These are phyloP conservation scores for Colletotrichum endophyticum DNA, from an alignment of 2,329 filamentous ascomycete species.

Conservation along the genomic window DNA sequence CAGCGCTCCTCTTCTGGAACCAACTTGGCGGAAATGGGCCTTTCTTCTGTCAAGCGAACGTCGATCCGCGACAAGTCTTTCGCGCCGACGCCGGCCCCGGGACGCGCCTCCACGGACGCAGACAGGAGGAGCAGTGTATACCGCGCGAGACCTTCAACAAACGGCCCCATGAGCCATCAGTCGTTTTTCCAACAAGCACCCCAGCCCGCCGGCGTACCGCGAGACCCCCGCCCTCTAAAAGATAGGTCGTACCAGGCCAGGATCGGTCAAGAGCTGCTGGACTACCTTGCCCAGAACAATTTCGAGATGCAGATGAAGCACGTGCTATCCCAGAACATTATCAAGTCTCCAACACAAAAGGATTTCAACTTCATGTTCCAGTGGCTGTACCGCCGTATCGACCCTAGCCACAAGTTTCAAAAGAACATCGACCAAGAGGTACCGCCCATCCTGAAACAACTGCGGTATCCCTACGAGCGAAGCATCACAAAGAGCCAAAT, in stretches of 20 bases:
- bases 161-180: conserved; percentile 75
- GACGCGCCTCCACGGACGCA: conserved; percentile 54
- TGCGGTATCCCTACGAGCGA: conserved; percentile 94
- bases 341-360: conserved; percentile 95
- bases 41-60: conserved; percentile 83
- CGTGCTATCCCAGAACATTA: conserved; percentile 84
- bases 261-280: conserved; percentile 87
- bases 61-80: conserved; percentile 74
- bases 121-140: conserved; percentile 84
- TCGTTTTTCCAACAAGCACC: conserved; percentile 94
- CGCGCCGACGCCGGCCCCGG: conserved; percentile 30
- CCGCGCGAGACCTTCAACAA: conserved; percentile 69
- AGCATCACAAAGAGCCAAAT: conserved; percentile 97
- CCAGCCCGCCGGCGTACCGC: conserved; percentile 79
- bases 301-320: conserved; percentile 99
- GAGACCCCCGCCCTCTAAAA: conserved; percentile 85
- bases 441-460: conserved; percentile 86
- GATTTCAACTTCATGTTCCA: conserved; percentile 99
- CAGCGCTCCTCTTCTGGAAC: conserved; percentile 82
- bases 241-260: conserved; percentile 80
- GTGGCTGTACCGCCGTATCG: conserved; percentile 95
- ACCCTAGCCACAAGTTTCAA: conserved; percentile 90
- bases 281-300: conserved; percentile 91
- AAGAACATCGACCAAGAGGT: conserved; percentile 97
- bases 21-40: conserved; percentile 78